Base-by-base conservation (phyloP, 176 grass and related monocot species). In the Thalia dealbata region DNA sequence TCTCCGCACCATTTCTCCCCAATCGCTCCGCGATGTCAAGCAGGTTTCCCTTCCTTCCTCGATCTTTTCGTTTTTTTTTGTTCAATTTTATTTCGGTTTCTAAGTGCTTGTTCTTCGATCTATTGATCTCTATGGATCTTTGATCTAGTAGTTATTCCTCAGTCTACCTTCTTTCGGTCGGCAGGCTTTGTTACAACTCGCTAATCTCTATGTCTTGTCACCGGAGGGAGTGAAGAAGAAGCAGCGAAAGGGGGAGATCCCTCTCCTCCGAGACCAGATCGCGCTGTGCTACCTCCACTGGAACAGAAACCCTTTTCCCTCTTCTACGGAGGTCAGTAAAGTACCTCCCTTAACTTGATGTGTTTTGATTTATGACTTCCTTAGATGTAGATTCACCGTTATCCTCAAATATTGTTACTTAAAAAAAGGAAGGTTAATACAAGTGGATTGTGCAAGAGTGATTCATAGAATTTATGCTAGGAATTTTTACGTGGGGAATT, bases 131-230 rank as follows among this genome's bases (percentile, higher is more conserved):
- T 24, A 61, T 75, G 10, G 10, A 23, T 64, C 27, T 30, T 27
- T 44, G 61, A 68, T 43, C 50, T 45, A 22, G 14, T 61, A 18
- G 18, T 75, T n/a, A 21, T 28, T 0, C 41, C 4, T 43, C 7
- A 30, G 41, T 26, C 19, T 74, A 18, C 67, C 54, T 32, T 68
- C 35, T 50, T 70, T 35, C 45, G 27, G 3, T 54, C 21, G 16
- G 67, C 83, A 97, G 90, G 90, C 81, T 78, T 84, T 88, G 70
- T 78, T 91, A 26, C 85, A 97, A 70, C 85, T 92, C 74, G 89
- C 90, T 29, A 97, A 97, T 77, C 88, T 84, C 75, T 97, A 97
- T 63, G 83, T 78, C 19, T 80, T 84, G 74, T 78, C 80, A n/a
- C 48, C 18, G 48, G 84, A 46, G 41, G 71, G 52, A 61, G 30